Percentiles rank a stretch among this genome's conserved stretches.
phyloP scores from a whole-genome alignment of 2,329 filamentous ascomycete genomes.

The Ceratocystis eucalypticola region DNA sequence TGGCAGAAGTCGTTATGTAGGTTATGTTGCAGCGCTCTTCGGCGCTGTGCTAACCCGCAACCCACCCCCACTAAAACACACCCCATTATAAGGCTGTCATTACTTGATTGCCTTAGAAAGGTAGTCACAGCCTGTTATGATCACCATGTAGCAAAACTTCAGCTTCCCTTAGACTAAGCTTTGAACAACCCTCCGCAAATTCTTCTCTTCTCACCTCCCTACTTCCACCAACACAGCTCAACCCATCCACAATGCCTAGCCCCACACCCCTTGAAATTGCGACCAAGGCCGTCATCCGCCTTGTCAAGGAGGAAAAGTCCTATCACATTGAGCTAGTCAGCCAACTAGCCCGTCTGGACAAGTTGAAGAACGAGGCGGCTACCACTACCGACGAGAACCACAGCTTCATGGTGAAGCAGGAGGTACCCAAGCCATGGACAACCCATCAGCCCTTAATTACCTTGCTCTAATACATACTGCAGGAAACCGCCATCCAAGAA shows the following conservation, averaged over 20 bases:
- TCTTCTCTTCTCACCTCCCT: background rate
- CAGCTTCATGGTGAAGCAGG: slow-evolving; percentile 68
- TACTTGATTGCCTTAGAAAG: background rate
- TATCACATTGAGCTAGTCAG: slow-evolving; percentile 76
- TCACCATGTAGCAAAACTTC: background rate
- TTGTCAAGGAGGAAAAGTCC: slow-evolving; percentile 81
- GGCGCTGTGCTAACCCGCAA: background rate
- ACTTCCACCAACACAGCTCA: background rate
- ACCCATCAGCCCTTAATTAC: background rate
- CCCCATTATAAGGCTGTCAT: background rate
- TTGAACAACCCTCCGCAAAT: background rate
- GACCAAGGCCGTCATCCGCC: slow-evolving; percentile 63
- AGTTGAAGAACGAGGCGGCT: slow-evolving; percentile 36
- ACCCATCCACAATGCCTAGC: slow-evolving; percentile 48
- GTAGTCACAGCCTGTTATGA: too few species aligned
- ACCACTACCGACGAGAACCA: slow-evolving; percentile 55
- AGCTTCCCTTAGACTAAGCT: too few species aligned
- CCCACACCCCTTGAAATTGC: slow-evolving; percentile 66
- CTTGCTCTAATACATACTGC: slow-evolving; percentile 27
- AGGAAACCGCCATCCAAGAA: slow-evolving; percentile 61
- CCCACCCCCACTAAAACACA: background rate
- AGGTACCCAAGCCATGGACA: slow-evolving; percentile 40
- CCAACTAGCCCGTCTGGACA: slow-evolving; percentile 57
- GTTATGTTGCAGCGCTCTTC: background rate
- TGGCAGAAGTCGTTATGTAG: too few species aligned